Conservation (phyloP, 108 stramenopile genomes). For the Fragilaria radians region DNA sequence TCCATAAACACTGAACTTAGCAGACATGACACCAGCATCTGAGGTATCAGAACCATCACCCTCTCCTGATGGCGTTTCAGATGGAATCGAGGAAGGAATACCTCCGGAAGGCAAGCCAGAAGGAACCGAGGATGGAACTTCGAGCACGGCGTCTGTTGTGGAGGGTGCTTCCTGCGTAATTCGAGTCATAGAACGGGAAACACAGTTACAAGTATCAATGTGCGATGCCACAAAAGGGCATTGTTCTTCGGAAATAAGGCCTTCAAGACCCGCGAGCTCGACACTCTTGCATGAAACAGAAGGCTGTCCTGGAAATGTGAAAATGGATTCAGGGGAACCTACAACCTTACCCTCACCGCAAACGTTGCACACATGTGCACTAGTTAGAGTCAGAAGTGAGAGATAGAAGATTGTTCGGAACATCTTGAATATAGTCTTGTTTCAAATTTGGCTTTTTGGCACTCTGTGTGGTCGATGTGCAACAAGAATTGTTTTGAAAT, state of each 20-base stretch:
- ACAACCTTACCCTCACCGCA: not conserved
- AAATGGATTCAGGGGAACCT: not conserved
- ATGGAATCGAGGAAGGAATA: no score
- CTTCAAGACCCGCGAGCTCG: not conserved
- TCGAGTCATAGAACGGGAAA: not conserved
- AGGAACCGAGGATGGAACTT: not conserved
- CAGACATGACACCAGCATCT: no score
- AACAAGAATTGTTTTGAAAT: no score
- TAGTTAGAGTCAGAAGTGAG: not conserved
- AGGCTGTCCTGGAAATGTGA: not conserved
- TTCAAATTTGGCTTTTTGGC: no score
- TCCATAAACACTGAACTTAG: no score
- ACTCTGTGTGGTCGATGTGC: no score
- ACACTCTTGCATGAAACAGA: not conserved
- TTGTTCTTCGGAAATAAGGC: not conserved
- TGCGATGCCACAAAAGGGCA: not conserved
- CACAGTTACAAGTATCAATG: not conserved
- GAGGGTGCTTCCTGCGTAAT: not conserved
- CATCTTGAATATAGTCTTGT: no score
- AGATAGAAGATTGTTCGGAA: not conserved
- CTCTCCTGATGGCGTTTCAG: no score
- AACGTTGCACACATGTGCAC: not conserved
- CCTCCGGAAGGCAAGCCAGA: no score
- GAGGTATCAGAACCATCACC: no score
- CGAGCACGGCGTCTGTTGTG: not conserved